Evolutionary conservation across 2,329 filamentous ascomycete genomes (phyloP).

Genomic region (Xylariaceae sp.): DNA sequence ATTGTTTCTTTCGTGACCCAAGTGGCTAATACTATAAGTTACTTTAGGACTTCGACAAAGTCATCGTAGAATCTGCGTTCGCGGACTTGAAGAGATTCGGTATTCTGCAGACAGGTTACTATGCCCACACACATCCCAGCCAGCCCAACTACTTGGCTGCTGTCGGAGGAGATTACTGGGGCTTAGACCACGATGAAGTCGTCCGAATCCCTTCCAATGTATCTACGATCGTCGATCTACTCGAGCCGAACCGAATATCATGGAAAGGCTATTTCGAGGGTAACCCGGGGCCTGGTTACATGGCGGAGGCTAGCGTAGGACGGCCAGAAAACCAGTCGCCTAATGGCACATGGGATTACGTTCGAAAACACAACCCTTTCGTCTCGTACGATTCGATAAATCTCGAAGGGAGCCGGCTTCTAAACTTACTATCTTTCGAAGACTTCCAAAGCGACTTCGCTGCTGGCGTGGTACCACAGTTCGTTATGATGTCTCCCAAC

Average conservation of each 20-base stretch:
- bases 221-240: conserved; percentile 54
- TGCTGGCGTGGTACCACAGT: conserved; percentile 66
- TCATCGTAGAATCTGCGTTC: conserved; percentile 49
- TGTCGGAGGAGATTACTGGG: conserved; percentile 56
- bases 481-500: conserved; percentile 67
- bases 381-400: conserved; percentile 52
- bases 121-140: conserved; percentile 52
- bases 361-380: conserved; percentile 53
- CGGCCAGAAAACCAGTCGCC: conserved; percentile 27
- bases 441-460: conserved; percentile 66
- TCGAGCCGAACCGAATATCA: conserved; percentile 49
- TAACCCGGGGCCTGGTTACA: conserved; percentile 53
- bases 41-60: conserved; percentile 51
- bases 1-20: not conserved
- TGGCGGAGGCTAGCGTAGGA: conserved; percentile 49
- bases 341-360: conserved; percentile 45
- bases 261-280: conserved; percentile 57
- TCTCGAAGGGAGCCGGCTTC: conserved; percentile 54
- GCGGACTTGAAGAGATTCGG: conserved; percentile 50
- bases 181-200: conserved; percentile 53
- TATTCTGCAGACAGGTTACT: conserved; percentile 53
- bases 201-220: conserved; percentile 53
- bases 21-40: conserved; percentile 9
- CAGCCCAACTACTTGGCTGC: conserved; percentile 58
- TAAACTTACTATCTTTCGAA: conserved; percentile 67